These are phyloP conservation scores for Clathrospora elynae DNA, from an alignment of 2,329 filamentous ascomycete genomes.

Conservation along the genomic window DNA sequence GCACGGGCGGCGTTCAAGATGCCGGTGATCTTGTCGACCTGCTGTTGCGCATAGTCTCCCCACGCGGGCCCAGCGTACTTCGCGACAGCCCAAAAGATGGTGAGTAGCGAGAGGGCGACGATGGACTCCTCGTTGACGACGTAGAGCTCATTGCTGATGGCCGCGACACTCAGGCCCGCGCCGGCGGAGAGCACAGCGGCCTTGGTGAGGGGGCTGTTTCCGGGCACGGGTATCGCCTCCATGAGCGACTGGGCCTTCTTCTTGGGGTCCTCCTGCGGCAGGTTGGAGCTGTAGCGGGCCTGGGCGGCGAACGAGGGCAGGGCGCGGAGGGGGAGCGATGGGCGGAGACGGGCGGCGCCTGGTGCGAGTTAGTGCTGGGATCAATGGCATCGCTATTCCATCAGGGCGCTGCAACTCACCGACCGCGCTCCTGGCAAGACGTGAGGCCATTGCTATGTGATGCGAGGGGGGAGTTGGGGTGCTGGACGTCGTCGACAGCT, in stretches of 20 bases:
- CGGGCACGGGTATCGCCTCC: slow-evolving; percentile 89
- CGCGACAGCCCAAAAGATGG: slow-evolving; percentile 89
- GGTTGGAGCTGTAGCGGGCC: slow-evolving; percentile 74
- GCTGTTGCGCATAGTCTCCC: slow-evolving; percentile 85
- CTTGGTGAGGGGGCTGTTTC: slow-evolving; percentile 92
- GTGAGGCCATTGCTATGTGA: slow-evolving; percentile 86
- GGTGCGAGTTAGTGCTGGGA: slow-evolving; percentile 39
- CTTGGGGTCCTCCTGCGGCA: slow-evolving; percentile 87
- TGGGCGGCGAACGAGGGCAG: slow-evolving; percentile 75
- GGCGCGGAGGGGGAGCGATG: slow-evolving; percentile 72
- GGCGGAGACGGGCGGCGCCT: slow-evolving; percentile 90
- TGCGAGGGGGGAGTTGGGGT: slow-evolving; percentile 48
- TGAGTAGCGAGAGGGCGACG: slow-evolving; percentile 88
- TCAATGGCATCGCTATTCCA: slow-evolving; percentile 50
- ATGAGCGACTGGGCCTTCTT: slow-evolving; percentile 96
- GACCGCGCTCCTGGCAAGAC: slow-evolving; percentile 92
- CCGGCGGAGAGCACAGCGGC: slow-evolving; percentile 93
- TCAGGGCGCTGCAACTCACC: slow-evolving; percentile 66
- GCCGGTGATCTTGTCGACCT: slow-evolving; percentile 90
- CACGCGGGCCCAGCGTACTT: slow-evolving; percentile 94
- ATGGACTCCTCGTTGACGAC: slow-evolving; percentile 99
- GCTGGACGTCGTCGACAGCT: slow-evolving; percentile 32
- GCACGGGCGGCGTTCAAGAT: slow-evolving; percentile 92
- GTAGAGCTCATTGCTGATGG: slow-evolving; percentile 99
- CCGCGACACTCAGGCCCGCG: slow-evolving; percentile 88